Conservation (phyloP, 169 alveolate genomes). For the Cyclospora cayetanensis region DNA sequence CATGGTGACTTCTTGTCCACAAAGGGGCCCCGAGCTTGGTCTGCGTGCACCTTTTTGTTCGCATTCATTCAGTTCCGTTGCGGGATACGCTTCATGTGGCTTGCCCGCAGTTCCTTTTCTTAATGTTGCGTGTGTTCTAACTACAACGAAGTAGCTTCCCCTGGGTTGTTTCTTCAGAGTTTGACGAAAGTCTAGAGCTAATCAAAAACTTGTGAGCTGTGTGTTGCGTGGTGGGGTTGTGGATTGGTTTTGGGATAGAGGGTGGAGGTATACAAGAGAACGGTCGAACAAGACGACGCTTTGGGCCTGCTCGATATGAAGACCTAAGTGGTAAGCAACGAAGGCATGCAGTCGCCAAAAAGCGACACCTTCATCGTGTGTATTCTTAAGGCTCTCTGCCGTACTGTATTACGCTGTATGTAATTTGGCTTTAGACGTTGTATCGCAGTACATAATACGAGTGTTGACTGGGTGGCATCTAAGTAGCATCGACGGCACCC, state of each 20-base stretch:
- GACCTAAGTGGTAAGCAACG: background rate
- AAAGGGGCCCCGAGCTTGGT: background rate
- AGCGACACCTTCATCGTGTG: no score
- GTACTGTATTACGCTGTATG: no score
- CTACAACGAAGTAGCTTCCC: background rate
- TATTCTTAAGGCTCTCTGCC: no score
- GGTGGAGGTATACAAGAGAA: slow-evolving; percentile 91
- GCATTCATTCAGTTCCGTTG: no score
- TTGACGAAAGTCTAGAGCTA: background rate
- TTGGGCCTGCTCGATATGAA: slow-evolving; percentile 94
- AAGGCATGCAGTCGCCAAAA: no score
- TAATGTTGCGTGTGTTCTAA: background rate
- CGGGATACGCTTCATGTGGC: background rate
- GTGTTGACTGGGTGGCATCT: no score
- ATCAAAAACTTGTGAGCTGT: no score
- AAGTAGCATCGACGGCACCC: no score
- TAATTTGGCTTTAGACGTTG: no score
- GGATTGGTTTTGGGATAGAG: slow-evolving; percentile 23
- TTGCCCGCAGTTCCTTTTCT: background rate
- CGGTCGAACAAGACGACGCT: slow-evolving; percentile 93
- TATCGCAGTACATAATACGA: no score
- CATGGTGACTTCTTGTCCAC: no score
- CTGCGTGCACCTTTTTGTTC: background rate
- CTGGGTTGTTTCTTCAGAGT: no score
- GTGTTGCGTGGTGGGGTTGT: background rate